phyloP scores from a whole-genome alignment of 768 basidiomycete genomes.

The Agaricus sinodeliciosus region DNA sequence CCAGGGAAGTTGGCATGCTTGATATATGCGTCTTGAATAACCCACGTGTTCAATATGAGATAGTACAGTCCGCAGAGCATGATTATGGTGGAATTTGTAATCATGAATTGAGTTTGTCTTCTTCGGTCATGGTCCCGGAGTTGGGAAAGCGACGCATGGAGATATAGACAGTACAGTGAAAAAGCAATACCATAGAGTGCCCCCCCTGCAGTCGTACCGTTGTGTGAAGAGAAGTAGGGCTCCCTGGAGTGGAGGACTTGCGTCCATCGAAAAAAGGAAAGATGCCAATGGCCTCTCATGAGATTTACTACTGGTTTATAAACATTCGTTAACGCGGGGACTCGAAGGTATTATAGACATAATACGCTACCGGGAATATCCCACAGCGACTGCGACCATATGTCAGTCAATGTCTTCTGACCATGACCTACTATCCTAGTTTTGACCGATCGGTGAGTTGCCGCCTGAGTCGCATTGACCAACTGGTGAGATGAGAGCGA shows the following conservation, averaged over 20 bases:
- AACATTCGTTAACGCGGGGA: too few relatives aligned
- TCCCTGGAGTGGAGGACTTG: not conserved
- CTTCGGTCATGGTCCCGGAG: not conserved
- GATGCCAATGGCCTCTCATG: too few relatives aligned
- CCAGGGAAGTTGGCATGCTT: not conserved
- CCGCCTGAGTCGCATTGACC: too few relatives aligned
- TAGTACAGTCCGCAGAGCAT: not conserved
- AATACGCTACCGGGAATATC: too few relatives aligned
- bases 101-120: not conserved
- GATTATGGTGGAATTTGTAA: not conserved
- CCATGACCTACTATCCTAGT: too few relatives aligned
- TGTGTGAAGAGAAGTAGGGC: not conserved
- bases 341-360: too few relatives aligned
- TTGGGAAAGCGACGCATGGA: not conserved
- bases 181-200: not conserved
- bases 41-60: not conserved
- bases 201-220: not conserved
- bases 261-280: too few relatives aligned
- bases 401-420: too few relatives aligned
- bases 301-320: too few relatives aligned
- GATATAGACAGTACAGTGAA: not conserved
- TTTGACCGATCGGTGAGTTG: too few relatives aligned
- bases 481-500: too few relatives aligned
- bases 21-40: not conserved
- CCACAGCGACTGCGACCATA: too few relatives aligned